These are phyloP conservation scores for Silene conica DNA, from an alignment of 148 eudicot genomes.

Conservation along the genomic window DNA sequence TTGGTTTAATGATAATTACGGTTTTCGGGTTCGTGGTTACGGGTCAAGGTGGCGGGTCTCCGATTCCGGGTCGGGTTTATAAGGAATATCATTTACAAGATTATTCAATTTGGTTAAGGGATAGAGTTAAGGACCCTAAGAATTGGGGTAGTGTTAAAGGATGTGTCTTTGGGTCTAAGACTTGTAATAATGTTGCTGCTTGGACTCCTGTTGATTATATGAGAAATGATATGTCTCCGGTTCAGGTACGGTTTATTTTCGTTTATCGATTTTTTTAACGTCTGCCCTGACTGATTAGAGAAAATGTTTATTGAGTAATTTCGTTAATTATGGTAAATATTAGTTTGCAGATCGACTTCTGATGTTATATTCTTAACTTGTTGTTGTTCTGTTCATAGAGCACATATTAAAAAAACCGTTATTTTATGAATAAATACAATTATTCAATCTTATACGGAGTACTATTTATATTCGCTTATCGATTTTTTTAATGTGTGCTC, in stretches of 20 bases:
- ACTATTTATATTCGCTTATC: not conserved
- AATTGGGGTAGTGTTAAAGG: constrained; percentile 59
- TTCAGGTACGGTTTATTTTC: constrained; percentile 49
- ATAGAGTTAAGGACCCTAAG: constrained; percentile 36
- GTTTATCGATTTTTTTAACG: no score
- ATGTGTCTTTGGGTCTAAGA: constrained; percentile 74
- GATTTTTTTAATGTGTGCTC: no score
- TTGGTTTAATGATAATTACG: constrained; percentile 51
- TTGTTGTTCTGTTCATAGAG: no score
- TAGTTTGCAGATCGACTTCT: no score
- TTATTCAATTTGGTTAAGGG: constrained; percentile 74
- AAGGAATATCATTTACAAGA: constrained; percentile 54
- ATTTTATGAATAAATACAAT: no score
- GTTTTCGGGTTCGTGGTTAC: constrained; percentile 82
- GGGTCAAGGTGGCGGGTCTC: constrained; percentile 55
- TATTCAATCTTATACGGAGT: no score
- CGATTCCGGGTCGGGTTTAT: constrained; percentile 54
- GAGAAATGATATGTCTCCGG: constrained; percentile 61
- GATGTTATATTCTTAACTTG: no score
- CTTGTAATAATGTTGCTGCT: constrained; percentile 53
- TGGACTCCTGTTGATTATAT: constrained; percentile 88
- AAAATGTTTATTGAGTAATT: no score
- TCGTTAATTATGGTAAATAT: no score
- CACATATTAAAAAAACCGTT: no score
- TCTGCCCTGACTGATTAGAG: no score